These are phyloP conservation scores for Ambrosiella xylebori DNA, from an alignment of 2,329 filamentous ascomycete genomes.

Conservation along the genomic window DNA sequence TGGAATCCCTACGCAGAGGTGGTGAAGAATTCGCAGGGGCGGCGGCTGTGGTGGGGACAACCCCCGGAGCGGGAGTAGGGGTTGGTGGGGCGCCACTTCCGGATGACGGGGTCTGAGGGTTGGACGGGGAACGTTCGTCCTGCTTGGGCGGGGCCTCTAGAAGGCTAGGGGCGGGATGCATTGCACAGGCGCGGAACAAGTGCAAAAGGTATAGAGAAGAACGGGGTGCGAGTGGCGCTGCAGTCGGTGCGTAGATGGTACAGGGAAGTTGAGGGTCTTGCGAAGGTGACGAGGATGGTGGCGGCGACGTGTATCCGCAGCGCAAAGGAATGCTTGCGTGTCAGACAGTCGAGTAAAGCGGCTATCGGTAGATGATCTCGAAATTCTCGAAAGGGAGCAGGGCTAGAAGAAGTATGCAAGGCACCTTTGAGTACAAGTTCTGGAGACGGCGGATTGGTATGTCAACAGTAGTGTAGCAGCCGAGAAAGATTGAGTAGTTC, in stretches of 20 bases:
- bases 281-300: too few relatives aligned
- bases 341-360: too few relatives aligned
- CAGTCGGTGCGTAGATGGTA: not conserved
- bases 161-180: constrained; percentile 25
- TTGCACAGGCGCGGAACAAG: constrained; percentile 13
- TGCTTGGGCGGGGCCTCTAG: constrained; percentile 20
- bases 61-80: not conserved
- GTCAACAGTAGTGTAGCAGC: too few relatives aligned
- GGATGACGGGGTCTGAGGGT: constrained; percentile 9
- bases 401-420: too few relatives aligned
- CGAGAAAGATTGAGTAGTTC: too few relatives aligned
- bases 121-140: constrained; percentile 15
- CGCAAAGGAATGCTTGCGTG: too few relatives aligned
- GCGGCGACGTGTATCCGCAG: too few relatives aligned
- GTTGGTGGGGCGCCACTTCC: not conserved
- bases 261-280: not conserved
- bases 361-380: too few relatives aligned
- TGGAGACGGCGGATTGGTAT: too few relatives aligned
- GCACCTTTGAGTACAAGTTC: too few relatives aligned
- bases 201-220: not conserved
- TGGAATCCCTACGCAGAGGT: not conserved
- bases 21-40: not conserved
- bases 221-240: not conserved
- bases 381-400: too few relatives aligned
- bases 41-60: not conserved